Evolutionary conservation across 345 rosid genomes (phyloP), one percentile per base, ranked within the genome.

Genomic region (Isatis tinctoria): DNA sequence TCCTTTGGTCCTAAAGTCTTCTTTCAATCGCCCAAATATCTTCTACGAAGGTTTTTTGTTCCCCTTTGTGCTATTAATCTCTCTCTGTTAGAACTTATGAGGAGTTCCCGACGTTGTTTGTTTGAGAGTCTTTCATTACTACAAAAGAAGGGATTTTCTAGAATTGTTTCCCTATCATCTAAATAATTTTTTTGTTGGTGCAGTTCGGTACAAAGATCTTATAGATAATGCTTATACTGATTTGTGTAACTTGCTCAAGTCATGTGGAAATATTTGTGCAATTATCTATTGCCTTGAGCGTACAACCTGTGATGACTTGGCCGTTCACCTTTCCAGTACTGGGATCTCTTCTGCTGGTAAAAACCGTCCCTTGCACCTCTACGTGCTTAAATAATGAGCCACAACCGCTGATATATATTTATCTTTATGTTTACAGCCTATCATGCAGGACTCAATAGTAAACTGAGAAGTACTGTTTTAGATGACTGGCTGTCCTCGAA

Each of bases 261-360:
- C 93, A 54, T 74, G 79, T 74, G 97, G 96, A 59, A 79, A 83
- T 74, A 76, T 87, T 57, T 92, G 97, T 85, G 92, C 90, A 8
- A 92, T 95, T 78, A 84, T 95, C 72, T 92, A 95, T 81, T 95
- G 99, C 82, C 96, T 95, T 65, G 97, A 95, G 79, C 89, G 99
- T 66, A 69, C 97, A 80, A 79, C 95, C 61, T 95, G 99, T 80
- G 97, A 95, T 80, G 87, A 78, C 77, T 83, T 95, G 84, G 78
- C 99, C 72, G 59, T 83, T 60, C 87, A 87, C 82, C 96, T 95
- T 64, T 82, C 90, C 56, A 83, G 78, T 61, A 75, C 77, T 76
- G 96, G 92, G 78, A 85, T 95, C 76, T 87, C 97, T 8, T 86
- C 88, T 83, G 97, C 97, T 72, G 93, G 99, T 95, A 82, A 77